These are phyloP conservation scores for Pythium aristosporum DNA, from an alignment of 352 stramenopile genomes.

Conservation along the genomic window DNA sequence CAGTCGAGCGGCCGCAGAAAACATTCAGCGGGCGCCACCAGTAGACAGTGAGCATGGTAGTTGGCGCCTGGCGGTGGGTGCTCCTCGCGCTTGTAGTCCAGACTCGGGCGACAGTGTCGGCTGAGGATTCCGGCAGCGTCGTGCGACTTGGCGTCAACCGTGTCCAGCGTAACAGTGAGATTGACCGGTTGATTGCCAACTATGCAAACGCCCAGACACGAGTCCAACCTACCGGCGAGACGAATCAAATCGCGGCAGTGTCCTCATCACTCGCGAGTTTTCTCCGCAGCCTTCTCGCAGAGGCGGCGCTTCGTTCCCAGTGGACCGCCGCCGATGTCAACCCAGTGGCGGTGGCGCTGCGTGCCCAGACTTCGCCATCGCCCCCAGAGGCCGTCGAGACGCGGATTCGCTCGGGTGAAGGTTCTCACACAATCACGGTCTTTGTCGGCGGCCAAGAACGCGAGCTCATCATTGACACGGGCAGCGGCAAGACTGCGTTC, in stretches of 20 bases:
- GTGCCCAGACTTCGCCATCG: not conserved
- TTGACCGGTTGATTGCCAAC: conserved; percentile 21
- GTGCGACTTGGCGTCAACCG: conserved; percentile 49
- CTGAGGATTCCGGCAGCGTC: conserved; percentile 13
- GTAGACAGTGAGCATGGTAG: not conserved
- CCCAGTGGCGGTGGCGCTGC: not conserved
- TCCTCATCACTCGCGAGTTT: conserved; percentile 9
- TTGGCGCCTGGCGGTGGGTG: not conserved
- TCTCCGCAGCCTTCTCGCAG: conserved; percentile 7
- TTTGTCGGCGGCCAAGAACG: conserved; percentile 57
- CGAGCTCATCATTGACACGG: conserved; percentile 96
- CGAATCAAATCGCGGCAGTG: conserved; percentile 3
- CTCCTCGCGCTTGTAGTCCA: not conserved
- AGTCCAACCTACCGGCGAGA: not conserved
- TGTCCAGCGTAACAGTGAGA: conserved; percentile 4
- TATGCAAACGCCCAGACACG: not conserved
- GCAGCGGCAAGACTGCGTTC: conserved; percentile 95
- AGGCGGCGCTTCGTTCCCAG: not conserved
- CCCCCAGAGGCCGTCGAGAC: conserved; percentile 38
- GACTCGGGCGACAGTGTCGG: not conserved
- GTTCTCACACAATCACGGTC: conserved; percentile 75
- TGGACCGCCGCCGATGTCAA: conserved; percentile 1
- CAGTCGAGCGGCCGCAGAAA: too few species aligned
- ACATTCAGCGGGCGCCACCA: too few species aligned
- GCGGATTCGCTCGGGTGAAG: conserved; percentile 42